Conservation (phyloP, 805 yeast genomes). For the Myxozyma vanderwaltii region DNA sequence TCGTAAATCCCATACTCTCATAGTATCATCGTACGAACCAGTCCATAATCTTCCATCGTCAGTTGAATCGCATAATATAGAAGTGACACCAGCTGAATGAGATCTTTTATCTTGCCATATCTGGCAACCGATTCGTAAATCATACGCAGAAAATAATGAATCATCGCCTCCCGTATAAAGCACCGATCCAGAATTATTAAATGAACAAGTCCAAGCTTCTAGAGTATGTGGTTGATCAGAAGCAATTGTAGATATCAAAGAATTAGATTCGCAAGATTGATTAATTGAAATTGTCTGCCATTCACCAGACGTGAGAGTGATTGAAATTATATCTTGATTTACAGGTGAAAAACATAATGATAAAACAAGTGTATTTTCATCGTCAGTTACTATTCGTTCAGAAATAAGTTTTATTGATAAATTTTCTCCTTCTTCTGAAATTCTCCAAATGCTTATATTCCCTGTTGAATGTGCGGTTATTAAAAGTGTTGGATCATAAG, state of each 20-base stretch:
- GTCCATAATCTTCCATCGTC: conserved; percentile 64
- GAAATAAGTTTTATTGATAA: not conserved
- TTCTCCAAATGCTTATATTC: conserved; percentile 63
- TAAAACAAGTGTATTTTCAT: conserved; percentile 43
- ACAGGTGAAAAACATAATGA: conserved; percentile 61
- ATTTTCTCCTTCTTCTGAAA: conserved; percentile 27
- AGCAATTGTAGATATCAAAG: not conserved
- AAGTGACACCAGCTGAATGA: conserved; percentile 90
- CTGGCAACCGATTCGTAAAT: conserved; percentile 31
- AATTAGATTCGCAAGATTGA: conserved; percentile 28
- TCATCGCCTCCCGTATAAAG: conserved; percentile 89
- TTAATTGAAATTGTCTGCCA: conserved; percentile 41
- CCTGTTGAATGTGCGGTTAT: conserved; percentile 84
- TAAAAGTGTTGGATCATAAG: conserved; percentile 53
- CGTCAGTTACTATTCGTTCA: conserved; percentile 7
- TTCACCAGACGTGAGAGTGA: conserved; percentile 72
- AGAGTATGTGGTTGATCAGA: conserved; percentile 53
- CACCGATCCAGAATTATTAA: conserved; percentile 50
- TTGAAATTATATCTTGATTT: conserved; percentile 45
- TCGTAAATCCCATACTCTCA: conserved; percentile 71
- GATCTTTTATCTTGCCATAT: conserved; percentile 49
- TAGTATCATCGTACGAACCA: conserved; percentile 86
- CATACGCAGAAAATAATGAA: conserved; percentile 54
- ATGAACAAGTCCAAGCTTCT: conserved; percentile 89
- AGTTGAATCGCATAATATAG: conserved; percentile 53